A percentile compares a stretch with the other conserved stretches of the same genome.
These are phyloP conservation scores for Epicoccum nigrum DNA, from an alignment of 2,329 filamentous ascomycete genomes.

Conservation along the genomic window DNA sequence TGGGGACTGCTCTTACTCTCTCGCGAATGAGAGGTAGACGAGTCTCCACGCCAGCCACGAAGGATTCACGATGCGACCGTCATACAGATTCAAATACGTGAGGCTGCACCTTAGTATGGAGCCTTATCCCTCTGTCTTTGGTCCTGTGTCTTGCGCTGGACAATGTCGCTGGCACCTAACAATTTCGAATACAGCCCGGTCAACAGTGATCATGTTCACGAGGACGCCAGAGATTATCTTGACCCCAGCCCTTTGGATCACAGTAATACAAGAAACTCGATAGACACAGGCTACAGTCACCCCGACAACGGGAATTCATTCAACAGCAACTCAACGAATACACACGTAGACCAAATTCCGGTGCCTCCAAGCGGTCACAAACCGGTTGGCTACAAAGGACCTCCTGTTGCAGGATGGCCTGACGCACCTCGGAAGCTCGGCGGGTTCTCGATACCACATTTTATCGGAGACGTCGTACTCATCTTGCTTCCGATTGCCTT, in stretches of 20 bases:
- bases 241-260: not conserved
- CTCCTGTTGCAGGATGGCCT: not conserved
- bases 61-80: not conserved
- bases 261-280: not conserved
- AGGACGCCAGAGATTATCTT: not conserved
- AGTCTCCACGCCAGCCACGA: not conserved
- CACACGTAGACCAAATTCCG: not conserved
- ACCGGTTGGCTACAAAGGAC: not conserved
- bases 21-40: not conserved
- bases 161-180: not conserved
- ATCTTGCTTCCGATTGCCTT: slow-evolving; percentile 10
- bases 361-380: not conserved
- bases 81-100: not conserved
- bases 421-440: not conserved
- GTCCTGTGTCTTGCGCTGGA: not conserved
- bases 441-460: not conserved
- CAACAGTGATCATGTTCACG: not conserved
- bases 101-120: not conserved
- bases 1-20: not conserved
- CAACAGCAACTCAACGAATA: not conserved
- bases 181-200: not conserved
- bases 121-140: not conserved
- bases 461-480: slow-evolving; percentile 3
- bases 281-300: not conserved
- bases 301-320: not conserved